Evolutionary conservation across 257 asterid genomes (phyloP), one percentile per base, ranked within the genome.

Genomic region (Ocimum tenuiflorum): DNA sequence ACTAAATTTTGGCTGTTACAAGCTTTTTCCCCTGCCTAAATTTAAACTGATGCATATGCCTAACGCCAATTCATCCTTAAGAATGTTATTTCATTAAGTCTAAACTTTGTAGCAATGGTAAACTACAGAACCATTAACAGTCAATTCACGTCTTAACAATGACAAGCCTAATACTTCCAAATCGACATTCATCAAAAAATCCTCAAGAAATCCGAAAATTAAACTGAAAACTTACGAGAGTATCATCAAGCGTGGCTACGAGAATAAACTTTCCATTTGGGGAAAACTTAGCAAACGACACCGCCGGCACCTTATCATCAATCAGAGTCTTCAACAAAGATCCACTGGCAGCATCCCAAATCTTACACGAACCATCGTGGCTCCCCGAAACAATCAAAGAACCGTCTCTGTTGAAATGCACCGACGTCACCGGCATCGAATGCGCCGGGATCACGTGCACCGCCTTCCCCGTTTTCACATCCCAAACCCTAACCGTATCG

Each of bases 231-330:
- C 96, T 85, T 69, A 92, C 98, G 35, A 92, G 91, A 63, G 91
- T 80, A 75, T 87, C 92, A 75, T 92, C 88, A 27, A 85, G 87
- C 13, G 95, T 89, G 17, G 83, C 92, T 6, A 84, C 97, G 5
- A 92, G 97, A 49, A 92, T 78, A 68, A 87, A 87, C 79, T 81
- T 92, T 1, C 99, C 99, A 46, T 92, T 92, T 3, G 99, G 99
- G 0, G 97, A 92, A 65, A 92, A 92, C 82, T 78, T 87, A 11
- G 92, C 84, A 42, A 80, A 92, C 1, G 96, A 84, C 12, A 92
- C 98, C 0, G 84, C 85, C 0, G 91, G 85, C 43, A 67, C 72
- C 78, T 80, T 82, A 45, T 85, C 97, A 67, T 91, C 96, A 51
- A 91, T 87, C 73, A 89, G 82, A 13, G 87, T 78, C 81, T 76